Percentiles rank a stretch among this genome's conserved stretches.
These are phyloP conservation scores for Fusarium sp. DNA, from an alignment of 2,329 filamentous ascomycete genomes.

Conservation along the genomic window DNA sequence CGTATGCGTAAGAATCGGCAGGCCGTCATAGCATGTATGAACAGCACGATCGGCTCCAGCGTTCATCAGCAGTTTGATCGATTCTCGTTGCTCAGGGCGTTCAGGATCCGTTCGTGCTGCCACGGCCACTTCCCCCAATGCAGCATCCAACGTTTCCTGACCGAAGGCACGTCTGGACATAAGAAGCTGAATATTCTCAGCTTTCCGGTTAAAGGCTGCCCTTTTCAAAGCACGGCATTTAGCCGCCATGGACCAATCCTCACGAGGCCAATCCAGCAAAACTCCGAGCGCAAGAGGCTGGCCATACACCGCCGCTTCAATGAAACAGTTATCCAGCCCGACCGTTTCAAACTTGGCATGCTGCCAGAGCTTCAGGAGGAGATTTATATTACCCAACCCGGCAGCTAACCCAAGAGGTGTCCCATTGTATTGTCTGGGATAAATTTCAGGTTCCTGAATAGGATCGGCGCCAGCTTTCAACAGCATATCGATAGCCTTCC, in stretches of 20 bases:
- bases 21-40: background rate
- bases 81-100: background rate
- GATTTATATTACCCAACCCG: background rate
- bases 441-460: background rate
- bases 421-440: too few species aligned
- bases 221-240: background rate
- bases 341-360: background rate
- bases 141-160: background rate
- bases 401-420: background rate
- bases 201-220: background rate
- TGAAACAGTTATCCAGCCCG: background rate
- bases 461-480: background rate
- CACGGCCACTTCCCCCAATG: background rate
- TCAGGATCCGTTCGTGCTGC: background rate
- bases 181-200: background rate
- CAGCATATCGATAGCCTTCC: background rate
- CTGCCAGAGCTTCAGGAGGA: background rate
- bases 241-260: background rate
- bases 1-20: background rate
- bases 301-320: background rate
- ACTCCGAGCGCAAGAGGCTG: background rate
- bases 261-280: background rate
- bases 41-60: background rate
- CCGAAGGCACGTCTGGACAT: background rate
- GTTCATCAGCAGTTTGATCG: background rate